These are phyloP conservation scores for Xylaria grammica DNA, from an alignment of 495 filamentous ascomycete genomes.

Conservation along the genomic window DNA sequence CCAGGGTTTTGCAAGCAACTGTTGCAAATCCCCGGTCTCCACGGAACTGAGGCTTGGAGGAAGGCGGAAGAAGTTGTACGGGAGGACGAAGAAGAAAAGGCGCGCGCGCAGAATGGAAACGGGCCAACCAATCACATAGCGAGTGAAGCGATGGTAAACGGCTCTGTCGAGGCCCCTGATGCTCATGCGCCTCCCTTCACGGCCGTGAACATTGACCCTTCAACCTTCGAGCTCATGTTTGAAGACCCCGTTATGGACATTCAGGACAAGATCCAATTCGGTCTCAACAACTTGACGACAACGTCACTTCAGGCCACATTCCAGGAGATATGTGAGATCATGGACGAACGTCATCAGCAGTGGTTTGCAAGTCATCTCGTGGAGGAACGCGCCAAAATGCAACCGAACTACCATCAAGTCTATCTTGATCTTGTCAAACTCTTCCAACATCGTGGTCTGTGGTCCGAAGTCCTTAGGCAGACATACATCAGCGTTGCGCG, in stretches of 20 bases:
- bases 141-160: slow-evolving; percentile 61
- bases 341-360: slow-evolving; percentile 82
- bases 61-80: slow-evolving; percentile 81
- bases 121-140: slow-evolving; percentile 26
- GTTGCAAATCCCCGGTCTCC: slow-evolving; percentile 77
- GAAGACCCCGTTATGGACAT: slow-evolving; percentile 83
- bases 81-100: slow-evolving; percentile 61
- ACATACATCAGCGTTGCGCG: slow-evolving; percentile 85
- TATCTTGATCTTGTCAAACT: slow-evolving; percentile 89
- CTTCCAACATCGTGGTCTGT: slow-evolving; percentile 77
- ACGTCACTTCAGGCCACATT: slow-evolving; percentile 84
- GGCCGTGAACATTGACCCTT: slow-evolving; percentile 75
- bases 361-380: slow-evolving; percentile 98
- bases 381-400: slow-evolving; percentile 92
- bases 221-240: slow-evolving; percentile 61
- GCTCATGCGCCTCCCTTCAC: slow-evolving; percentile 65
- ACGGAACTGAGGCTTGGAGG: slow-evolving; percentile 80
- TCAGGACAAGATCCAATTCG: slow-evolving; percentile 93
- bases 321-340: slow-evolving; percentile 73
- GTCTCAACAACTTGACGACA: slow-evolving; percentile 93
- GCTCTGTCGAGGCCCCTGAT: slow-evolving; percentile 64
- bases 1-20: slow-evolving; percentile 84
- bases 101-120: slow-evolving; percentile 51
- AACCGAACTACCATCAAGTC: slow-evolving; percentile 91
- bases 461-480: slow-evolving; percentile 88